These are phyloP conservation scores for Colletotrichum paranaense DNA, from an alignment of 2,329 filamentous ascomycete species.

Conservation along the genomic window DNA sequence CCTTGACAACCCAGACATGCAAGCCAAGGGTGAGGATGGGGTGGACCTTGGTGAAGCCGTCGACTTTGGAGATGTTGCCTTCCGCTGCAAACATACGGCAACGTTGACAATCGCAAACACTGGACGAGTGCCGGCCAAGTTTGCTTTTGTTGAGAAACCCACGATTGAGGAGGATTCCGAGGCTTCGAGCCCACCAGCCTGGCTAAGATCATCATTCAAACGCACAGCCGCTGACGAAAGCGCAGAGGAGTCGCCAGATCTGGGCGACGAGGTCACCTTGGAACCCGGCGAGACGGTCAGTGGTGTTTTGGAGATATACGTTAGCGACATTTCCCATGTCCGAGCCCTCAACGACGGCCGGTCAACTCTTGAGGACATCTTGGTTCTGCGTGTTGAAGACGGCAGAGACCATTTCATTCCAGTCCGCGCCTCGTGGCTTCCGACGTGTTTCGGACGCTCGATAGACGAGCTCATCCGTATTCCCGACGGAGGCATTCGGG, in stretches of 20 bases:
- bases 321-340: conserved; percentile 73
- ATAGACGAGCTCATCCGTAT: conserved; percentile 90
- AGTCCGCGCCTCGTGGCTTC: conserved; percentile 80
- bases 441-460: conserved; percentile 84
- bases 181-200: conserved; percentile 60
- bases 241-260: conserved; percentile 39
- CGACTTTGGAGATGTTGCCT: conserved; percentile 82
- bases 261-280: conserved; percentile 70
- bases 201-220: conserved; percentile 78
- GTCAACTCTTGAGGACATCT: conserved; percentile 80
- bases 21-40: conserved; percentile 35
- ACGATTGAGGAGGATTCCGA: conserved; percentile 56
- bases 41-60: conserved; percentile 67
- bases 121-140: conserved; percentile 80
- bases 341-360: conserved; percentile 77
- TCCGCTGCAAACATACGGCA: conserved; percentile 72
- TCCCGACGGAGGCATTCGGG: conserved; percentile 81
- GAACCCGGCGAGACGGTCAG: conserved; percentile 86
- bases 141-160: conserved; percentile 83
- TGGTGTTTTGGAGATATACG: conserved; percentile 74
- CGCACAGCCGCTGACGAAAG: conserved; percentile 54
- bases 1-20: conserved; percentile 69
- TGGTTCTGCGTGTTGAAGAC: conserved; percentile 84
- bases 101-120: conserved; percentile 92
- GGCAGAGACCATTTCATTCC: conserved; percentile 95